Base-by-base conservation (phyloP, 2,329 filamentous ascomycete species). In the Colletotrichum ledebouriae region DNA sequence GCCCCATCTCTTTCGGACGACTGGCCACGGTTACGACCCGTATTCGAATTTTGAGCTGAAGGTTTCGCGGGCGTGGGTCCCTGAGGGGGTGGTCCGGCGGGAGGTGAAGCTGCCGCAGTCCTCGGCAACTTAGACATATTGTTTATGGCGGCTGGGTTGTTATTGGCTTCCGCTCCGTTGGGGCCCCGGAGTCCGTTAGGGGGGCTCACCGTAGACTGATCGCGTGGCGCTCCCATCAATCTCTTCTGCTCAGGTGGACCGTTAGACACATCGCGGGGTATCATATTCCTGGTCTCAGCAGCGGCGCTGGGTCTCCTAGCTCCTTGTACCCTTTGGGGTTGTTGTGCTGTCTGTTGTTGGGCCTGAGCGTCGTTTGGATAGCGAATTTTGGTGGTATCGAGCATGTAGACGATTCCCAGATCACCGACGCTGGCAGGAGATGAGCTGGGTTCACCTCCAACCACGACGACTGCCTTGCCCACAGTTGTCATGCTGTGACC, bases 401-500 rank as follows among this genome's bases (percentile, higher is more conserved):
- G 84, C 71, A 98, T 87, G 78, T 98, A 99, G 41, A 94, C 92
- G 75, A 97, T 87, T 67, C 92, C 94, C 59, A 99, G 84, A 77
- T 99, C 96, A 70, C 90, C 91, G 37, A 93, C 89, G 74, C 96
- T 90, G 55, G 91, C 88, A 0, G 92, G 89, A 33, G 93, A 92
- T 15, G 94, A 94, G 78, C 94, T 98, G 13, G 96, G 96, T 79
- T 99, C 97, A 71, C 96, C 96, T 42, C 93, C 97, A 37, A 98
- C 85, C 46, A 98, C 93, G 55, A 98, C 91, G 71, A 99, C 91
- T 68, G 94, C 92, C 78, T 97, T 98, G 34, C 93, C 94, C 71
- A 95, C 93, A 2, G 94, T 90, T 2, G 96, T 98, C 96, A 99
- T 98, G 78, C 94, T 98, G 78, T 99, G 96, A 1, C 96, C 96